These are phyloP conservation scores for Brassica incana DNA, from an alignment of 345 rosid species.

Conservation along the genomic window DNA sequence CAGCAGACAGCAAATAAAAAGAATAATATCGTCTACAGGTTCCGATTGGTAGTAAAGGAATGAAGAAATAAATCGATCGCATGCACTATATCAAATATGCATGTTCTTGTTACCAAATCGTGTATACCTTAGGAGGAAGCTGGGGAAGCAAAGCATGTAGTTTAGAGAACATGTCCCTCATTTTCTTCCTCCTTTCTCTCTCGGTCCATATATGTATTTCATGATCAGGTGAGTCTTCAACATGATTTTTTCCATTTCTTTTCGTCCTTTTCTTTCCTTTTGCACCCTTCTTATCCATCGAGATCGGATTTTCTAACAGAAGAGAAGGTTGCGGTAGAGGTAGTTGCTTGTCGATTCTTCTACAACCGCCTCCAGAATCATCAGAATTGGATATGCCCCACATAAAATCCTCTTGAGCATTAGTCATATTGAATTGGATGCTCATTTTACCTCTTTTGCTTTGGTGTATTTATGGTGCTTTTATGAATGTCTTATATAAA, in stretches of 20 bases:
- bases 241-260: constrained; percentile 4
- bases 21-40: background rate
- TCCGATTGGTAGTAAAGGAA: background rate
- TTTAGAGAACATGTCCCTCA: constrained; percentile 68
- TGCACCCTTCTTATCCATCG: background rate
- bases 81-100: background rate
- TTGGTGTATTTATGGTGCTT: constrained; percentile 23
- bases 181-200: constrained; percentile 80
- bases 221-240: constrained; percentile 46
- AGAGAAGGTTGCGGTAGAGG: background rate
- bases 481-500: constrained; percentile 15
- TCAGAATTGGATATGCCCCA: constrained; percentile 50
- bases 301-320: background rate
- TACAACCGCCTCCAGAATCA: constrained; percentile 21
- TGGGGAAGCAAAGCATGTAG: constrained; percentile 81
- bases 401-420: constrained; percentile 34
- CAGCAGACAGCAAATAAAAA: background rate
- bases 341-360: background rate
- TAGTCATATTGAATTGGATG: constrained; percentile 32
- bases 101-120: background rate
- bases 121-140: constrained; percentile 69
- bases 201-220: constrained; percentile 74
- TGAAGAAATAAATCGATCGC: background rate
- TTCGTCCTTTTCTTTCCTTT: constrained; percentile 15
- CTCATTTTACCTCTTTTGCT: constrained; percentile 17